Conservation (phyloP, 2,329 filamentous ascomycete species). For the Fusarium xylarioides region DNA sequence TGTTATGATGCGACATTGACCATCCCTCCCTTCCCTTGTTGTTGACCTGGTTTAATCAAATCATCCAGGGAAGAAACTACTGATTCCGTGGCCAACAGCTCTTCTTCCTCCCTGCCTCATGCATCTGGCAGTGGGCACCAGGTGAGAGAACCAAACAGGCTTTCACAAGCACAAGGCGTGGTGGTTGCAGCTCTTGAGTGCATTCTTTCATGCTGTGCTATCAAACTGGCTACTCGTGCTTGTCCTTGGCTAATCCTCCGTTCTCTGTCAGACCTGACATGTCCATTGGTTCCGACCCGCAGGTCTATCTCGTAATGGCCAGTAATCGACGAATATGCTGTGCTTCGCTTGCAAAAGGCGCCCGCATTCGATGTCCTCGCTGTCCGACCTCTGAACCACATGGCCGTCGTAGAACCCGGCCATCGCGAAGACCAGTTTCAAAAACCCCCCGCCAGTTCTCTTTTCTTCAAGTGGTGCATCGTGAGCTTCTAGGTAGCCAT, state of each 20-base stretch:
- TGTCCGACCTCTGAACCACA: constrained; percentile 19
- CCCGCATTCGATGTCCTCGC: constrained; percentile 14
- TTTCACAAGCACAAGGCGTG: constrained; percentile 32
- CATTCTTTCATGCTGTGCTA: constrained; percentile 30
- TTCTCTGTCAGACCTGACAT: constrained; percentile 13
- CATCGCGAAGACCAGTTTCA: constrained; percentile 20
- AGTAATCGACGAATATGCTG: constrained; percentile 29
- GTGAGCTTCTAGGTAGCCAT: background rate
- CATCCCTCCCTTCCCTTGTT: constrained; percentile 14
- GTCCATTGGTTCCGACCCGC: constrained; percentile 29
- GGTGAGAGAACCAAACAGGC: constrained; percentile 28
- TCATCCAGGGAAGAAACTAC: constrained; percentile 16
- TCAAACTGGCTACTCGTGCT: constrained; percentile 2
- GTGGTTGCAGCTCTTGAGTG: constrained; percentile 30
- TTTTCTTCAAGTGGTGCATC: background rate
- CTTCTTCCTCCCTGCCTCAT: background rate
- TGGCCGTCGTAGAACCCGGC: constrained; percentile 24
- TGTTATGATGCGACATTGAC: constrained; percentile 5
- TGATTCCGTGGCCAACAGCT: background rate
- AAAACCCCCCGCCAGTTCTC: background rate
- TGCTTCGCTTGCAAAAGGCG: constrained; percentile 14
- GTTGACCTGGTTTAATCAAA: background rate
- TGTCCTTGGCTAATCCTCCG: constrained; percentile 21
- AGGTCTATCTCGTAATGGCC: constrained; percentile 23
- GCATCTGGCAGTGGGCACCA: background rate